A percentile compares a stretch with the other conserved stretches of the same genome.
Evolutionary conservation across 106 monocot species (phyloP).

Genomic region (Phalaenopsis equestris): DNA sequence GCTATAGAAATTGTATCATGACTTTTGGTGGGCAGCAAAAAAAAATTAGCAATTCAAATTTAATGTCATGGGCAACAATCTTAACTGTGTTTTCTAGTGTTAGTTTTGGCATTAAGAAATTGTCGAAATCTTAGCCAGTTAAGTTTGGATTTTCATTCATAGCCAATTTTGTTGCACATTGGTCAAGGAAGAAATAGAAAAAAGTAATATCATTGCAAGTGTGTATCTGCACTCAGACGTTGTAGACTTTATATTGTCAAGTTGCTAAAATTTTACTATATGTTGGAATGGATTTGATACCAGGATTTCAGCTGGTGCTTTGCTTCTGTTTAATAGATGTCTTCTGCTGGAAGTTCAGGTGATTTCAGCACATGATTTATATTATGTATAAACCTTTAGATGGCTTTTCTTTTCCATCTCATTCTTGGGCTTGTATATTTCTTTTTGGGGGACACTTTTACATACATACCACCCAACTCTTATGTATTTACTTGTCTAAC

Average conservation of each 20-base stretch:
- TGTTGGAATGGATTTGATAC: conserved; percentile 6
- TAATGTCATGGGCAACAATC: neutral
- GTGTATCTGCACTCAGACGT: neutral
- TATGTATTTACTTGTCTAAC: no score
- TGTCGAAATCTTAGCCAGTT: neutral
- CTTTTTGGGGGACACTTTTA: neutral
- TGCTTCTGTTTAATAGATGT: conserved; percentile 73
- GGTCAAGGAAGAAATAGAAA: neutral
- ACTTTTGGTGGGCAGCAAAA: neutral
- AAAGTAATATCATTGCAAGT: neutral
- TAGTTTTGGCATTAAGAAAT: neutral
- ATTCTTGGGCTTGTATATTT: neutral
- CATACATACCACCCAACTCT: no score
- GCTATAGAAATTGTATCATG: neutral
- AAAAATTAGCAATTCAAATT: neutral
- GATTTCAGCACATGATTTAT: neutral
- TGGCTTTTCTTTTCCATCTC: neutral
- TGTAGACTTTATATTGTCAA: neutral
- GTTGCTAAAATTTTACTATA: neutral
- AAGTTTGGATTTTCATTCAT: neutral
- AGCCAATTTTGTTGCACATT: neutral
- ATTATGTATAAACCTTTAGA: neutral
- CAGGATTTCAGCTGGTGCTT: conserved; percentile 55
- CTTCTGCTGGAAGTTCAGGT: conserved; percentile 84
- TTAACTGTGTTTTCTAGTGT: neutral